Percentiles rank a stretch among this genome's conserved stretches.
phyloP scores from a whole-genome alignment of 768 basidiomycete species.

The Collybiopsis confluens region DNA sequence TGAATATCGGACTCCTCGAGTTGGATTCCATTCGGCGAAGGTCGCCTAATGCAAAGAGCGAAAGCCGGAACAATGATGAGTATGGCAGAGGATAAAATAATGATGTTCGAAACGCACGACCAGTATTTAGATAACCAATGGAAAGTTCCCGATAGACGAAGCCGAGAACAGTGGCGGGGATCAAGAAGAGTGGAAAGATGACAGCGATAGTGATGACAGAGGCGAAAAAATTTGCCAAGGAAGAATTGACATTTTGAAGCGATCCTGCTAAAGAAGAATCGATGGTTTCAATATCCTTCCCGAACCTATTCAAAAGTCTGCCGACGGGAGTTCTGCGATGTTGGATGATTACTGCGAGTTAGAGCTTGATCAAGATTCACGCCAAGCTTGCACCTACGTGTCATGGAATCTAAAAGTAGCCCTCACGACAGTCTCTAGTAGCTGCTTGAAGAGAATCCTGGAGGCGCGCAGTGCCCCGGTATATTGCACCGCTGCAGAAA shows the following conservation, averaged over 20 bases:
- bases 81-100: too few relatives aligned
- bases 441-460: constrained; percentile 38
- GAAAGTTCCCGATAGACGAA: constrained; percentile 67
- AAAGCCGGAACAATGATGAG: too few relatives aligned
- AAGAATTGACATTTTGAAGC: constrained; percentile 73
- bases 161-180: constrained; percentile 74
- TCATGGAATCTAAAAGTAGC: constrained; percentile 87
- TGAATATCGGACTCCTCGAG: constrained; percentile 78
- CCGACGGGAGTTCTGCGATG: too few relatives aligned
- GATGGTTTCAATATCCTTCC: constrained; percentile 84
- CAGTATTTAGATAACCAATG: constrained; percentile 72
- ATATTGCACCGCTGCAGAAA: constrained; percentile 50
- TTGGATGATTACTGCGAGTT: too few relatives aligned
- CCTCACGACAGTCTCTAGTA: constrained; percentile 67
- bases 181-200: constrained; percentile 78
- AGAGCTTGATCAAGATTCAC: too few relatives aligned
- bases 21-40: constrained; percentile 90
- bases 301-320: constrained; percentile 84
- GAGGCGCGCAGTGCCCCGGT: constrained; percentile 55
- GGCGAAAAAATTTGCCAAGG: constrained; percentile 72
- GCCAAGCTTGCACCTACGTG: constrained; percentile 79
- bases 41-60: too few relatives aligned
- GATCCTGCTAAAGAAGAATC: constrained; percentile 68
- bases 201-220: constrained; percentile 66
- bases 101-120: too few relatives aligned